Percentiles rank a stretch among this genome's conserved stretches.
Evolutionary conservation across 352 stramenopile species (phyloP).

Genomic region (Globisporangium emineosum): DNA sequence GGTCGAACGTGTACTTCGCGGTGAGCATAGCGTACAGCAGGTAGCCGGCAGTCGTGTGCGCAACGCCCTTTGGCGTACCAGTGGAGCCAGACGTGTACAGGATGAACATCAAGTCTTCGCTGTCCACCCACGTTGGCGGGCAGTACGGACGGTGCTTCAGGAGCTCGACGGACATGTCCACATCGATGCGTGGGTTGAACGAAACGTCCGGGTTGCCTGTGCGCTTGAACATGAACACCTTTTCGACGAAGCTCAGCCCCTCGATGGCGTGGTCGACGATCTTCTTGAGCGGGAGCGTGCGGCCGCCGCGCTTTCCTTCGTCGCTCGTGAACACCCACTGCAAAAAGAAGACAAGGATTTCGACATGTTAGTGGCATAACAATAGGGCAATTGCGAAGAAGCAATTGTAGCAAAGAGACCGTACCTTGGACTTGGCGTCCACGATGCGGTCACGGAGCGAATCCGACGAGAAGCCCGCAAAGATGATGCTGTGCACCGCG

Average conservation of each 20-base stretch:
- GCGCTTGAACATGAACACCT: slow-evolving; percentile 95
- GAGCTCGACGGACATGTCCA: slow-evolving; percentile 93
- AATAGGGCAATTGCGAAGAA: neutral
- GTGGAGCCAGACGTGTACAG: slow-evolving; percentile 98
- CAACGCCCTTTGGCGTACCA: slow-evolving; percentile 94
- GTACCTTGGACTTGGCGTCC: slow-evolving; percentile 61
- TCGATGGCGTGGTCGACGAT: slow-evolving; percentile 94
- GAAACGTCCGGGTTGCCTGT: slow-evolving; percentile 68
- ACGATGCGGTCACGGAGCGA: slow-evolving; percentile 94
- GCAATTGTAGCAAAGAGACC: neutral
- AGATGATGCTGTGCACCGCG: slow-evolving; percentile 95
- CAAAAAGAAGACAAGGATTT: neutral
- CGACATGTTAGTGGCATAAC: neutral
- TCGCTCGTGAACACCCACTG: slow-evolving; percentile 95
- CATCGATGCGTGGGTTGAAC: slow-evolving; percentile 83
- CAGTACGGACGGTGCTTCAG: slow-evolving; percentile 92
- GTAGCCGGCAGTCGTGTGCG: slow-evolving; percentile 96
- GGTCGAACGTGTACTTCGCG: slow-evolving; percentile 92
- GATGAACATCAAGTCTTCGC: slow-evolving; percentile 96
- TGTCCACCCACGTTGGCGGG: slow-evolving; percentile 94
- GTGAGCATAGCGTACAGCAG: slow-evolving; percentile 93
- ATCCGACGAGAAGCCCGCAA: slow-evolving; percentile 95
- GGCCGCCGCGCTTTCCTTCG: slow-evolving; percentile 91
- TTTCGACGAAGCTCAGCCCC: slow-evolving; percentile 86
- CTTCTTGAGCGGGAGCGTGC: slow-evolving; percentile 93